Percentiles rank a stretch among this genome's conserved stretches.
Evolutionary conservation across 2,329 filamentous ascomycete species (phyloP).

Genomic region (Ascochyta fabae): DNA sequence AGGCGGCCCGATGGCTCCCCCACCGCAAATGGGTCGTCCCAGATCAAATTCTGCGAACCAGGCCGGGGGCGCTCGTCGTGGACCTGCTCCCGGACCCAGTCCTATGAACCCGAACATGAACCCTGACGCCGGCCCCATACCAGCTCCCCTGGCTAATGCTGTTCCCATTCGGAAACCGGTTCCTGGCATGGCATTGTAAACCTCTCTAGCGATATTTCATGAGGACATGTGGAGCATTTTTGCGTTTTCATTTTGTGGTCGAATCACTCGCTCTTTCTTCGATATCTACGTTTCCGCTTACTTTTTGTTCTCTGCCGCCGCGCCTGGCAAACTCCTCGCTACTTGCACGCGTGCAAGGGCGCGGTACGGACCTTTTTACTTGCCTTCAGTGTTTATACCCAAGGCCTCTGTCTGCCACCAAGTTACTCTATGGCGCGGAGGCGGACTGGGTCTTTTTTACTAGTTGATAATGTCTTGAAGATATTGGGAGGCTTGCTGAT

Average conservation of each 20-base stretch:
- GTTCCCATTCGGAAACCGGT: conserved; percentile 56
- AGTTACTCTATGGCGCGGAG: neutral
- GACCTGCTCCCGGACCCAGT: conserved; percentile 43
- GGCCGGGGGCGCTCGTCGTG: conserved; percentile 34
- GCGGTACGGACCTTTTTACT: conserved; percentile 8
- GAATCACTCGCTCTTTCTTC: conserved; percentile 13
- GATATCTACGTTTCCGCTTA: conserved; percentile 18
- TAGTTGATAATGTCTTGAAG: conserved; percentile 38
- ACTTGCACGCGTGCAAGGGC: neutral
- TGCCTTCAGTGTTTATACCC: conserved; percentile 31
- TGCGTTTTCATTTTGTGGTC: conserved; percentile 17
- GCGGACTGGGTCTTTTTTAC: conserved; percentile 11
- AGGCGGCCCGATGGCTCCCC: conserved; percentile 42
- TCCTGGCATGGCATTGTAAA: conserved; percentile 54
- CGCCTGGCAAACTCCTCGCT: conserved; percentile 5
- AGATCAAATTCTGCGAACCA: conserved; percentile 49
- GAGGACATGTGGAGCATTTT: conserved; percentile 29
- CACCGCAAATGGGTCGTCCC: conserved; percentile 42
- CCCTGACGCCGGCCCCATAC: conserved; percentile 3
- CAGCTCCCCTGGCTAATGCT: conserved; percentile 15
- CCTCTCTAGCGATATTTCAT: conserved; percentile 23
- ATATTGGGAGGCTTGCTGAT: conserved; percentile 25
- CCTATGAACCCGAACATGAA: conserved; percentile 43
- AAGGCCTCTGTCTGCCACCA: conserved; percentile 4
- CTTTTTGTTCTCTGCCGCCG: conserved; percentile 12